Conservation (phyloP, 352 stramenopile species). For the Globisporangium nodosum region DNA sequence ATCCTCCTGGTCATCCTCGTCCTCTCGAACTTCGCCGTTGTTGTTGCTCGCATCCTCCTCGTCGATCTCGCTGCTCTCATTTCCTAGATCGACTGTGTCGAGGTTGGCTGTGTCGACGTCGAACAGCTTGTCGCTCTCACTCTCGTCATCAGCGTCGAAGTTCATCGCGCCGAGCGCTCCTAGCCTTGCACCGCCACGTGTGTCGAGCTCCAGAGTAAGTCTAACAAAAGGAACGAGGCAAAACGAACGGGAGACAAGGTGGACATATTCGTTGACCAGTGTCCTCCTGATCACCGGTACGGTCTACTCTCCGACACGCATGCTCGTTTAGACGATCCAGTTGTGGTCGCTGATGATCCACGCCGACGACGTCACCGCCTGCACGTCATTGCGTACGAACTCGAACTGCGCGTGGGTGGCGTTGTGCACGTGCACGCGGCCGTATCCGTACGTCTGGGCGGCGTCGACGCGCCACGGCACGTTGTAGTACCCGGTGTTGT, state of each 20-base stretch:
- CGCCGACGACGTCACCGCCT: conserved; percentile 5
- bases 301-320: too few relatives aligned
- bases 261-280: too few relatives aligned
- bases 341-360: conserved; percentile 42
- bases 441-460: conserved; percentile 25
- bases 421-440: conserved; percentile 52
- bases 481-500: conserved; percentile 31
- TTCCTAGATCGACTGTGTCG: too few relatives aligned
- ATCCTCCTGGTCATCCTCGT: neutral
- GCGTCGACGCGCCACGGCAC: conserved; percentile 7
- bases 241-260: too few relatives aligned
- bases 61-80: neutral
- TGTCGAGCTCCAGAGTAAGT: too few relatives aligned
- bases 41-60: neutral
- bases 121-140: neutral
- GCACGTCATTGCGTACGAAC: conserved; percentile 31
- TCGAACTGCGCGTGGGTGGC: conserved; percentile 40
- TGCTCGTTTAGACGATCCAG: conserved; percentile 16
- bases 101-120: neutral
- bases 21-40: neutral
- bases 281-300: too few relatives aligned
- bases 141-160: neutral
- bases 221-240: too few relatives aligned
- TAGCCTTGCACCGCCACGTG: too few relatives aligned
- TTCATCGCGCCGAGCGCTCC: neutral